These are phyloP conservation scores for Fragilariopsis cylindrus DNA, from an alignment of 108 stramenopile species.

Conservation along the genomic window DNA sequence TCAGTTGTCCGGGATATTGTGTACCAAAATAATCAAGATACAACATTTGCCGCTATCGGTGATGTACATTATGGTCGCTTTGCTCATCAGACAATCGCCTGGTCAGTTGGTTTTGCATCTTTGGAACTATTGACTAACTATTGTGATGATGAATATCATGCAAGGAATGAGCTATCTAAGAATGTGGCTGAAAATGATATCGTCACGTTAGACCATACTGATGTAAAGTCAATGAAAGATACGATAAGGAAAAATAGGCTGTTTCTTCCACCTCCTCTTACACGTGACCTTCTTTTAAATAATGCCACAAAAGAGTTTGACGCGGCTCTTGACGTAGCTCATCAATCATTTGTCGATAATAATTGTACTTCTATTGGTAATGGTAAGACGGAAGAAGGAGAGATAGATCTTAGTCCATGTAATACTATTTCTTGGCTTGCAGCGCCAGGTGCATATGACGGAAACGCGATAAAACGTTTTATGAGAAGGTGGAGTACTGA, in stretches of 20 bases:
- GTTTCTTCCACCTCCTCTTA: constrained; percentile 5
- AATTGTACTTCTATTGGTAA: neutral
- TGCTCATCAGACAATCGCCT: neutral
- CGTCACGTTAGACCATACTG: neutral
- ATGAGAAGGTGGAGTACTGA: neutral
- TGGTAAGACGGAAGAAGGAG: no score
- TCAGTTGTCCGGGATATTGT: neutral
- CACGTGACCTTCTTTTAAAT: neutral
- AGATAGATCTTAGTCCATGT: neutral
- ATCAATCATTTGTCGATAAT: neutral
- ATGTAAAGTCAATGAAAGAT: neutral
- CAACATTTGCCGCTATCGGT: neutral
- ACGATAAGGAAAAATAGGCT: neutral
- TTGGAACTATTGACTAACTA: neutral
- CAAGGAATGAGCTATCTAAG: neutral
- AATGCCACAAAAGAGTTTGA: neutral
- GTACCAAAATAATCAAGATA: neutral
- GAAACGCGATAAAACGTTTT: neutral
- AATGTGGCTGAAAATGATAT: neutral
- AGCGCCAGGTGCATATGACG: neutral
- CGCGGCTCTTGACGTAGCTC: neutral
- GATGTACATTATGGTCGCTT: neutral
- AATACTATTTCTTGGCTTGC: neutral
- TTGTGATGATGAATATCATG: neutral
- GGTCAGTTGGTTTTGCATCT: neutral